Percentiles rank a stretch among this genome's conserved stretches.
Evolutionary conservation across 2,329 filamentous ascomycete genomes (phyloP).

Genomic region (Fusarium lateritium): DNA sequence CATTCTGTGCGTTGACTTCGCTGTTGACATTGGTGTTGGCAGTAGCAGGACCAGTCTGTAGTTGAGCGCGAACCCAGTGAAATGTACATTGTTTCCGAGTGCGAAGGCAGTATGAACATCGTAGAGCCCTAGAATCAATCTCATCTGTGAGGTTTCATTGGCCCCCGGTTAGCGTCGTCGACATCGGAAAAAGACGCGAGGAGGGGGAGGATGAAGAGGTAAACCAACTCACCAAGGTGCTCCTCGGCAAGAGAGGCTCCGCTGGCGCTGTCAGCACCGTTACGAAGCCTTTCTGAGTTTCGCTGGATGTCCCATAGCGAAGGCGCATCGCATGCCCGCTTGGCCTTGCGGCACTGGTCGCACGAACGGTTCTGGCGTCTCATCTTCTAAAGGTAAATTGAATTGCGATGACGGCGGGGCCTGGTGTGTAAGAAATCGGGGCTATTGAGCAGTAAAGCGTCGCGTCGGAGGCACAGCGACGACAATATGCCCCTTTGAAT

Average conservation of each 20-base stretch:
- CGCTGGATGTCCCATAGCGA: constrained; percentile 50
- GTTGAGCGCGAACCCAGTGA: constrained; percentile 49
- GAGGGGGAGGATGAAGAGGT: constrained; percentile 17
- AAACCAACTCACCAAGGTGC: constrained; percentile 46
- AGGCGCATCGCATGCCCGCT: constrained; percentile 50
- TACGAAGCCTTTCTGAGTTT: constrained; percentile 47
- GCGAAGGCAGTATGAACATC: constrained; percentile 50
- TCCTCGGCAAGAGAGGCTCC: constrained; percentile 48
- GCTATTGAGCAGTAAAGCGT: constrained; percentile 20
- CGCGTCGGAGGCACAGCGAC: constrained; percentile 30
- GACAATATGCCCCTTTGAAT: constrained; percentile 3
- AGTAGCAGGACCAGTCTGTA: constrained; percentile 46
- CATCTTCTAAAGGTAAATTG: constrained; percentile 32
- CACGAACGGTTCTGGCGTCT: constrained; percentile 51
- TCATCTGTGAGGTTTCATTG: constrained; percentile 46
- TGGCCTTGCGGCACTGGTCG: constrained; percentile 51
- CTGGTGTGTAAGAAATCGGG: constrained; percentile 18
- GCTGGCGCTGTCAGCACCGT: constrained; percentile 38
- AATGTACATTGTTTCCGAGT: constrained; percentile 51
- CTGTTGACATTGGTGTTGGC: constrained; percentile 26
- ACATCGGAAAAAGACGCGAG: constrained; percentile 37
- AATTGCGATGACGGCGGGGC: constrained; percentile 12
- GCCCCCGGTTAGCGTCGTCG: constrained; percentile 43
- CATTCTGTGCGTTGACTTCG: constrained; percentile 38
- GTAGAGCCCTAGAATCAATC: constrained; percentile 49